These are phyloP conservation scores for Pholiota conissans DNA, from an alignment of 768 basidiomycete species.

Conservation along the genomic window DNA sequence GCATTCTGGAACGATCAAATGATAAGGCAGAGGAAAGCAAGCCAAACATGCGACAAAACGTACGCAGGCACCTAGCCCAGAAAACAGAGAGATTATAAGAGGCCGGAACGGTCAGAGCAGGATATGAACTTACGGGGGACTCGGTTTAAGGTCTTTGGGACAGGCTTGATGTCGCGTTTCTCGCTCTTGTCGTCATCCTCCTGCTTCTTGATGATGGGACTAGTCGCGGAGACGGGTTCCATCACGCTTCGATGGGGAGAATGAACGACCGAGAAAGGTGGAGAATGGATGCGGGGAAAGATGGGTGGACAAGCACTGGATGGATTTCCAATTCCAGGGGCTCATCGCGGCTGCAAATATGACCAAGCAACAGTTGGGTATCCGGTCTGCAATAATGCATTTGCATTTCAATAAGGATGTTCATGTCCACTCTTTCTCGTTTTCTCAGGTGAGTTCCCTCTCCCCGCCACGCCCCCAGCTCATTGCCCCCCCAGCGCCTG, in stretches of 20 bases:
- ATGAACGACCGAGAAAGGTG: conserved; percentile 19
- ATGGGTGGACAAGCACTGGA: conserved; percentile 23
- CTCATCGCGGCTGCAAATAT: conserved; percentile 20
- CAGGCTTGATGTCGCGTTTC: conserved; percentile 73
- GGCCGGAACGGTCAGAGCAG: conserved; percentile 14
- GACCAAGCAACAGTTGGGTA: conserved; percentile 17
- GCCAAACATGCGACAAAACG: conserved; percentile 24
- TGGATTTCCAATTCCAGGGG: conserved; percentile 13
- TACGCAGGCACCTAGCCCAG: conserved; percentile 80
- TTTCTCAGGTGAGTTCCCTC: conserved; percentile 36
- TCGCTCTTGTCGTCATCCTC: conserved; percentile 57
- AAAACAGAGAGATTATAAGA: conserved; percentile 14
- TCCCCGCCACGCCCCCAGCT: background rate
- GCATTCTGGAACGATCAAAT: conserved; percentile 66
- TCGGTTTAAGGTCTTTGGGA: conserved; percentile 77
- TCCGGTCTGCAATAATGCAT: conserved; percentile 8
- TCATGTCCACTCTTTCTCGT: conserved; percentile 50
- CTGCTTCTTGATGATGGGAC: conserved; percentile 53
- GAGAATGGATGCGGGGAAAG: conserved; percentile 34
- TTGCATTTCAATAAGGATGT: conserved; percentile 37
- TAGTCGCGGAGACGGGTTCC: conserved; percentile 33
- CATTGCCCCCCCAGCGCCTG: conserved; percentile 48
- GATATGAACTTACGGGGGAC: conserved; percentile 70
- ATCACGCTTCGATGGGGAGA: conserved; percentile 27
- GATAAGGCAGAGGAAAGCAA: conserved; percentile 10